phyloP scores from a whole-genome alignment of 495 filamentous ascomycete species.

The Penicillium argentinense region DNA sequence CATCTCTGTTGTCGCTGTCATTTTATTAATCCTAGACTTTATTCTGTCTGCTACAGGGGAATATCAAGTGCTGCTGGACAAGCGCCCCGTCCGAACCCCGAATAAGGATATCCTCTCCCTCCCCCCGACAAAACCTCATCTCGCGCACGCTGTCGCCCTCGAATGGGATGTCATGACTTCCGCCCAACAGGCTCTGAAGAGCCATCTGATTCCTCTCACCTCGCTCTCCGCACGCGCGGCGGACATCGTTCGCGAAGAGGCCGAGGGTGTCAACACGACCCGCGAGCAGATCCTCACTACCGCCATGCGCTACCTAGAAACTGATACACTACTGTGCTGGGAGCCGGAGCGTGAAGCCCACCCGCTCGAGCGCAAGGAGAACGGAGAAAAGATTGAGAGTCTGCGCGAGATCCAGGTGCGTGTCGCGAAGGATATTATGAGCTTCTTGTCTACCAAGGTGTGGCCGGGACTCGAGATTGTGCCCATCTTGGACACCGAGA shows the following conservation, averaged over 20 bases:
- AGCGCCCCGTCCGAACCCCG: constrained; percentile 74
- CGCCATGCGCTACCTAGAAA: constrained; percentile 82
- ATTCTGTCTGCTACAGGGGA: constrained; percentile 46
- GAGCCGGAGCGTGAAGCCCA: constrained; percentile 58
- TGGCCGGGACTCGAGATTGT: constrained; percentile 82
- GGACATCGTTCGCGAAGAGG: constrained; percentile 71
- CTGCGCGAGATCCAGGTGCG: constrained; percentile 73
- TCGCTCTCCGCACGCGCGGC: constrained; percentile 76
- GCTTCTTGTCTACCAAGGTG: constrained; percentile 66
- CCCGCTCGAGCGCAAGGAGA: constrained; percentile 26
- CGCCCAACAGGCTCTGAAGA: constrained; percentile 70
- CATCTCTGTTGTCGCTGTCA: too few species aligned
- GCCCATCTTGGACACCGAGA: constrained; percentile 70
- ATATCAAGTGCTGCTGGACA: constrained; percentile 76
- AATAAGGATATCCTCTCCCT: constrained; percentile 68
- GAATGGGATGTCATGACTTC: constrained; percentile 89
- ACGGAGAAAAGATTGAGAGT: constrained; percentile 40
- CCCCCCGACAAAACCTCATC: constrained; percentile 71
- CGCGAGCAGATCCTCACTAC: constrained; percentile 62
- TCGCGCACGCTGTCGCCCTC: constrained; percentile 82
- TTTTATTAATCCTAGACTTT: neutral
- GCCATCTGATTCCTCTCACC: constrained; percentile 88
- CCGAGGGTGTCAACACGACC: constrained; percentile 37
- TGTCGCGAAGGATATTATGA: constrained; percentile 64
- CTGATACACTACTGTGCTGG: constrained; percentile 93